Base-by-base conservation (phyloP, 116 monocot genomes). In the Iris pallida region DNA sequence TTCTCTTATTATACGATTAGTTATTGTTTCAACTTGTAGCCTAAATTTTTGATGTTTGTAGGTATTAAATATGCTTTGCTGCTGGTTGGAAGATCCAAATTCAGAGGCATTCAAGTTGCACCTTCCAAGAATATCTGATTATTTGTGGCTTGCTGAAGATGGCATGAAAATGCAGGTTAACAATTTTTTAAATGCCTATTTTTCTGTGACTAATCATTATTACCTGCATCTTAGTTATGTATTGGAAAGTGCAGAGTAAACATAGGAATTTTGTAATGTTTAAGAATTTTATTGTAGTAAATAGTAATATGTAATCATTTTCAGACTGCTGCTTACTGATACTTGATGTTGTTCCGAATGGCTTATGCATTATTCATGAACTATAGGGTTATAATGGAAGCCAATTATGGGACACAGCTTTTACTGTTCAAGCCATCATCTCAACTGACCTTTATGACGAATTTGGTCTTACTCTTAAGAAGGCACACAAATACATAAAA, bases 81-180 rank as follows among this genome's bases (percentile, higher is more conserved):
- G 79, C 58, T 79, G 79, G 79, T 69, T 79, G 18, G 74, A 79
- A 64, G 74, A 74, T 79, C 73, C 73, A 17, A 73, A 56, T 16
- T 79, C 79, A 55, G 73, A 79, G 68, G 79, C 73, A 45, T 79
- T 79, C 56, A 73, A 73, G 55, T 45, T 79, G 53, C 79, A 79
- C 55, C 65, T 79, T 54, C 73, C 73, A 9, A 67, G 79, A 73
- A 73, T 79, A 71, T 65, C 61, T 51, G 92, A 92, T 64, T 92
- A 85, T 72, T 53, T 92, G 41, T 92, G 92, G 92, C 9, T 92
- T 55, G 88, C 92, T 61, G 92, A 92, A 81, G 92, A 92, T 82
- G 92, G 92, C 78, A 88, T 78, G 78, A 78, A 78, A 66, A 78
- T 78, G 78, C 78, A 78, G 71, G 76, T 76, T 9, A 7, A 51